Conservation (phyloP, 208 protist genomes). For the Vickermania spadyakhi region DNA sequence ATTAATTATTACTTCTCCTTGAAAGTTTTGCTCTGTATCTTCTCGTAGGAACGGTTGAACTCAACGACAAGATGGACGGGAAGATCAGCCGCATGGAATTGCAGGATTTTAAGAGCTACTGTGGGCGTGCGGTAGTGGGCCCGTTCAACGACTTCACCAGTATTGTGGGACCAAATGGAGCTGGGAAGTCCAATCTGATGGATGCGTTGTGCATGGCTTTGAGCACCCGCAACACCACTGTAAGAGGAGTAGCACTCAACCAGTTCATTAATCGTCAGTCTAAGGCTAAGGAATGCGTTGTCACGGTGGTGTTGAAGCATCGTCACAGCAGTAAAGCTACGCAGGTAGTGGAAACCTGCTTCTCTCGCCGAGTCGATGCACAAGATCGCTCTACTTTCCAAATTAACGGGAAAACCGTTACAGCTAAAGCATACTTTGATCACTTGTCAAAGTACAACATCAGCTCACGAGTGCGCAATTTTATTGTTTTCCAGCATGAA, state of each 20-base stretch:
- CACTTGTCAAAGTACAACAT: slow-evolving; percentile 74
- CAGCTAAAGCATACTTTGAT: slow-evolving; percentile 74
- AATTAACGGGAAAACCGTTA: slow-evolving; percentile 74
- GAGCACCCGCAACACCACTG: slow-evolving; percentile 46
- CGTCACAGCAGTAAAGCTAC: slow-evolving; percentile 4
- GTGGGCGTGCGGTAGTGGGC: slow-evolving; percentile 89
- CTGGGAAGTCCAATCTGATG: slow-evolving; percentile 99
- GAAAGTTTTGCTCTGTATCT: no score
- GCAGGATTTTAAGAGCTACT: slow-evolving; percentile 99
- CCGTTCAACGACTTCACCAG: slow-evolving; percentile 97
- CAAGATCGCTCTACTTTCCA: slow-evolving; percentile 47
- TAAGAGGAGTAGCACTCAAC: slow-evolving; percentile 76
- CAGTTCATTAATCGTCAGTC: slow-evolving; percentile 91
- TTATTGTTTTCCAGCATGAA: slow-evolving; percentile 96
- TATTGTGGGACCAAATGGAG: slow-evolving; percentile 98
- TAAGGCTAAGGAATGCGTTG: slow-evolving; percentile 30
- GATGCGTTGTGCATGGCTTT: slow-evolving; percentile 98
- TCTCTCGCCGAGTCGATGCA: slow-evolving; percentile 64
- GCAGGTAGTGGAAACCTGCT: slow-evolving; percentile 39
- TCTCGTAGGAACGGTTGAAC: no score
- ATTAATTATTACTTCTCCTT: no score
- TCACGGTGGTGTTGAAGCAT: slow-evolving; percentile 76
- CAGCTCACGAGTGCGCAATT: slow-evolving; percentile 88
- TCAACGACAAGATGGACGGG: slow-evolving; percentile 28
- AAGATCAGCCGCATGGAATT: slow-evolving; percentile 89